Evolutionary conservation across 1,284 basidiomycete species (phyloP).

Genomic region (Trichosporon sp.): DNA sequence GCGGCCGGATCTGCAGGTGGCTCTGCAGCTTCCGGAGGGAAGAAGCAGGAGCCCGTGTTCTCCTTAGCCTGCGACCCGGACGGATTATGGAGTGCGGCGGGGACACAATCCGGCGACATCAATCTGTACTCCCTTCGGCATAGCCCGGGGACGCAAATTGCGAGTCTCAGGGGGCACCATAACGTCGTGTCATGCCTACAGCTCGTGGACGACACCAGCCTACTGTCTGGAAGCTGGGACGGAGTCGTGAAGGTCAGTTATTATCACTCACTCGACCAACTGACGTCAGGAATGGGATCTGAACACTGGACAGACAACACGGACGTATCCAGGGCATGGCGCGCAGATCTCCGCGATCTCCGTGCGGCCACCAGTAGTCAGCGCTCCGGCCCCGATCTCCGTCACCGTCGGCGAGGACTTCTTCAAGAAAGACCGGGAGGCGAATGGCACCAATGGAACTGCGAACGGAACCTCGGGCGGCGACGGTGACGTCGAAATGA

Average conservation of each 20-base stretch:
- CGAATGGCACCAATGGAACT: neutral
- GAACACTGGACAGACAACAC: slow-evolving; percentile 76
- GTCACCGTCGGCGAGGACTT: slow-evolving; percentile 37
- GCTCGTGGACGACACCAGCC: slow-evolving; percentile 72
- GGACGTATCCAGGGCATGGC: slow-evolving; percentile 75
- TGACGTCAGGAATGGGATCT: slow-evolving; percentile 87
- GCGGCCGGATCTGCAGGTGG: too few relatives aligned
- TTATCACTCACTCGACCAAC: slow-evolving; percentile 2
- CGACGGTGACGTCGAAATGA: slow-evolving; percentile 25
- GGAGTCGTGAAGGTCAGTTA: slow-evolving; percentile 73
- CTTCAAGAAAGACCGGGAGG: slow-evolving; percentile 25
- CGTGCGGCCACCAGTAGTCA: slow-evolving; percentile 59
- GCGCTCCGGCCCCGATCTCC: slow-evolving; percentile 22
- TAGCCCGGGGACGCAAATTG: slow-evolving; percentile 74
- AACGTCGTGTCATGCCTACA: slow-evolving; percentile 81
- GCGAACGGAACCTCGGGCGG: slow-evolving; percentile 1
- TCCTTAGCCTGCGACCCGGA: slow-evolving; percentile 84
- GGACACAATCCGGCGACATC: slow-evolving; percentile 77
- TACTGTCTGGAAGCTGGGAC: slow-evolving; percentile 94
- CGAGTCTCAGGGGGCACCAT: slow-evolving; percentile 66
- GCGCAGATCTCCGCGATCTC: slow-evolving; percentile 80
- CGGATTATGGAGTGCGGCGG: slow-evolving; percentile 81
- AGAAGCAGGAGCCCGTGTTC: slow-evolving; percentile 65
- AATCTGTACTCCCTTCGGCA: slow-evolving; percentile 91
- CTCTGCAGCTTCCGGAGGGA: neutral